Conservation (phyloP, 192 early-diverging fungal species). For the Entrophospora sp. region DNA sequence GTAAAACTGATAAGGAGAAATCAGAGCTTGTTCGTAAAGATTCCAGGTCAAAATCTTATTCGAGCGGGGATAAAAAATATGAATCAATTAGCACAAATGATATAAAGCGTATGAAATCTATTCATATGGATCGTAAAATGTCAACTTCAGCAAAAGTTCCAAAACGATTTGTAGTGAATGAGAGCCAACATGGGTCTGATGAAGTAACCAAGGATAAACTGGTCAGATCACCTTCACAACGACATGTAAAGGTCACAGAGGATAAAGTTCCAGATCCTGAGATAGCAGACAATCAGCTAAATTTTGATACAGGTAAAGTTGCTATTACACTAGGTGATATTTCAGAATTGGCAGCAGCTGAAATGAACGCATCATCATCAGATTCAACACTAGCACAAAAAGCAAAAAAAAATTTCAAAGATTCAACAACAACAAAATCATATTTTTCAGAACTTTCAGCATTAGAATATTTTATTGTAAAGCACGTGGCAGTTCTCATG, state of each 20-base stretch:
- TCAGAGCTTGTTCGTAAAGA: conserved; percentile 30
- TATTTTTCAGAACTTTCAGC: conserved; percentile 63
- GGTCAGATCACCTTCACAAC: conserved; percentile 16
- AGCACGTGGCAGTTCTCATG: conserved; percentile 72
- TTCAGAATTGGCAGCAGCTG: conserved; percentile 2
- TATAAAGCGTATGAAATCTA: conserved; percentile 52
- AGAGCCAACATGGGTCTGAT: not conserved
- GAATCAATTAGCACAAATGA: conserved; percentile 41
- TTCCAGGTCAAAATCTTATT: conserved; percentile 40
- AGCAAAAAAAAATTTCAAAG: not conserved
- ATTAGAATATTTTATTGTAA: conserved; percentile 74
- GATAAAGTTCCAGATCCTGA: not conserved
- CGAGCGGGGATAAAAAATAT: conserved; percentile 32
- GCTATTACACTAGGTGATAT: conserved; percentile 19
- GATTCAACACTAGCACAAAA: not conserved
- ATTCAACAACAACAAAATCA: conserved; percentile 24
- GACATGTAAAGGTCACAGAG: conserved; percentile 5
- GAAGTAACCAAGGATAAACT: not conserved
- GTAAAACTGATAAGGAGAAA: not conserved
- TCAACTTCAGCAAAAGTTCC: conserved; percentile 40
- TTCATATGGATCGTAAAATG: conserved; percentile 40
- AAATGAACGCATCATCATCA: too few species aligned
- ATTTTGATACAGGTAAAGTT: conserved; percentile 9
- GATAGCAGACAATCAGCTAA: not conserved
- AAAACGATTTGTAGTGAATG: conserved; percentile 41